Base-by-base conservation (phyloP, 2,329 filamentous ascomycete species). In the Talaromyces islandicus region DNA sequence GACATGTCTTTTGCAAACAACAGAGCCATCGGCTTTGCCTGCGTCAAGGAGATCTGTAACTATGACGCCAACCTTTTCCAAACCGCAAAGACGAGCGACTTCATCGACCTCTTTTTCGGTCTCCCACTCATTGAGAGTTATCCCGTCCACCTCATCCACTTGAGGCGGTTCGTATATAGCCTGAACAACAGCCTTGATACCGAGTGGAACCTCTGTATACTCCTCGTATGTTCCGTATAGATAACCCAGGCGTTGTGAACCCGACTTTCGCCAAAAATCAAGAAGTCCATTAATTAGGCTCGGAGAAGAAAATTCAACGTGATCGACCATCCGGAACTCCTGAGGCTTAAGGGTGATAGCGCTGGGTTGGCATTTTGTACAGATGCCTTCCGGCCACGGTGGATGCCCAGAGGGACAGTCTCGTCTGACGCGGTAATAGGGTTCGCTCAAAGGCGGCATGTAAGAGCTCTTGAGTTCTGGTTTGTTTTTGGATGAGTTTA, bases 151-250 rank as follows among this genome's bases (percentile, higher is more conserved):
- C 75, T 99, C 94, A 67, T 92, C 88, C 38, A 93, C 79, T 71
- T 99, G 94, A 2, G 94, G 94, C 4, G 92, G 91, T 72, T 99
- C 94, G 69, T 97, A 99, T 65, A 99, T 96, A 46, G 92, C 93
- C 77, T 99, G 92, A 0, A 99, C 92, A 1, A 99, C 86, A 17
- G 93, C 93, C 76, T 99, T 99, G 60, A 96, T 86, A 10, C 95
- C 95, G 0, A 99, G 82, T 0, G 94, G 95, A 4, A 99, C 91
- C 71, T 96, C 91, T 3, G 88, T 84, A 71, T 99, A 99, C 73
- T 96, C 91, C 63, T 89, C 85, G 70, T 96, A 97, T 57, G 87
- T 86, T 19, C 94, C 94, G 68, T 97, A 99, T 6, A 99, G 78
- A 69, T 92, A 96, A 6, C 93, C 94, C 53, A 97, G 74, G 46